phyloP scores from a whole-genome alignment of 106 monocot genomes.

The Triglochin maritima region DNA sequence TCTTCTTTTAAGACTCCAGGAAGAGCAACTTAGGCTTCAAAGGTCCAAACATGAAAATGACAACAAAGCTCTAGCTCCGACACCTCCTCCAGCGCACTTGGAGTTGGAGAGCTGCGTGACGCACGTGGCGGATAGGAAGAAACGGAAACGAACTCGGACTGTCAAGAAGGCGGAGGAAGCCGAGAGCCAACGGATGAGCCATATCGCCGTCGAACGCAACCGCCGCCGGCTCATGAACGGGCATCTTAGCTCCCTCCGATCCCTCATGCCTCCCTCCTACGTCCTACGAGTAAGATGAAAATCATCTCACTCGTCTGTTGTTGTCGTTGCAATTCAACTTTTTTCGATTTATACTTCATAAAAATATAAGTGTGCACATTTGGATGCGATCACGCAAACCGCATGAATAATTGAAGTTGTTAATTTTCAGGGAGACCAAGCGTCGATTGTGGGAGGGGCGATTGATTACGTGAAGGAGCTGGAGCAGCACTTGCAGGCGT shows the following conservation, averaged over 20 bases:
- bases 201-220: constrained; percentile 95
- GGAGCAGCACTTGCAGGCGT: constrained; percentile 63
- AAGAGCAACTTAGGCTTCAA: constrained; percentile 13
- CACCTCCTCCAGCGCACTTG: background rate
- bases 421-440: constrained; percentile 67
- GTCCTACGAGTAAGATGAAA: constrained; percentile 41
- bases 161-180: constrained; percentile 43
- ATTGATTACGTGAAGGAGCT: constrained; percentile 84
- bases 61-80: background rate
- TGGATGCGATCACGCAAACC: too few species aligned
- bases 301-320: background rate
- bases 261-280: constrained; percentile 69
- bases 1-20: constrained; percentile 34
- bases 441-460: constrained; percentile 75
- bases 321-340: background rate
- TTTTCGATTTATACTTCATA: background rate
- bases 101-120: constrained; percentile 62
- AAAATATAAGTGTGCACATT: too few species aligned
- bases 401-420: background rate
- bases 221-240: constrained; percentile 87
- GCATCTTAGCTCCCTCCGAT: constrained; percentile 54
- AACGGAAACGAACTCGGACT: constrained; percentile 22
- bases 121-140: constrained; percentile 29
- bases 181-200: constrained; percentile 82
- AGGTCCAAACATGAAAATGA: background rate